Base-by-base conservation (phyloP, 1,139 yeast species). In the Nematodospora anomalae region DNA sequence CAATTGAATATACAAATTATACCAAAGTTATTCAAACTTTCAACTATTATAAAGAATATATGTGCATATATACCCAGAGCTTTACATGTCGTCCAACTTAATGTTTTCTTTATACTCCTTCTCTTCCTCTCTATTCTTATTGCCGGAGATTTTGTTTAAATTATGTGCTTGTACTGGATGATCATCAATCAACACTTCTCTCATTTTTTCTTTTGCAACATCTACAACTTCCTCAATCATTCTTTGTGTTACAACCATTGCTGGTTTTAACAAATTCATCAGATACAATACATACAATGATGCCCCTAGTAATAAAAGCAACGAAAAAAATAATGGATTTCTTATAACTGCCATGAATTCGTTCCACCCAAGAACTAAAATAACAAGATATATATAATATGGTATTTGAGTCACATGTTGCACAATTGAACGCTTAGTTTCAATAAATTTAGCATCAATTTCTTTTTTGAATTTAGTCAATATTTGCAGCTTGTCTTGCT, bases 351-450 rank as follows among this genome's bases (percentile, higher is more conserved):
- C 84, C 84, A 89, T 77, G 50, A 92, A 84, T 67, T 94, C 97
- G 60, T 90, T 90, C 97, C 97, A 92, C 10, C 98, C 98, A 22
- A 92, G 68, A 6, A 86, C 79, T 3, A 84, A 60, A 16, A 92
- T 67, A 6, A 92, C 57, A 15, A 80, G 64, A 60, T 87, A 88
- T 42, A 92, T 77, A 67, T 84, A 94, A 50, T 81, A 69, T 4
- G 98, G 98, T 41, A 92, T 83, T 43, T 83, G 83, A 1, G 96
- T 79, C 9, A 77, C 74, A 37, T 79, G 80, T 41, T 79, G 80
- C 24, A 84, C 72, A 40, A 83, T 75, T 4, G 92, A 80, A 42
- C 95, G 72, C 53, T 83, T 87, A 14, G 96, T 87, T 53, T 92
- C 97, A 34, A 92, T 71, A 47, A 80, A 92, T 33, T 83, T 73